phyloP scores from a whole-genome alignment of 1,139 yeast genomes.

The Zygosaccharomyces pseudobailii region DNA sequence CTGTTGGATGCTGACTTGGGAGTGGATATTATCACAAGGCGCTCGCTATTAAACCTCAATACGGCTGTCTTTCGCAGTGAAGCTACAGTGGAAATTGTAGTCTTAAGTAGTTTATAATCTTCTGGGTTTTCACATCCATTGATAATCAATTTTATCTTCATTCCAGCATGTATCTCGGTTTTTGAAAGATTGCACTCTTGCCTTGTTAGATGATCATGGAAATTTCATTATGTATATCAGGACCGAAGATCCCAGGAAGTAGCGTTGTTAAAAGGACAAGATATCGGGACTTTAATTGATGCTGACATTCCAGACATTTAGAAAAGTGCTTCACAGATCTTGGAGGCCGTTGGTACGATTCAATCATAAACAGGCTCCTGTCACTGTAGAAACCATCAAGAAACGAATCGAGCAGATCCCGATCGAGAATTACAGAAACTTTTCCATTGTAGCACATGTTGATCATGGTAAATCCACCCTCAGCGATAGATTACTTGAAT shows the following conservation, averaged over 20 bases:
- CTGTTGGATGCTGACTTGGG: slow-evolving; percentile 20
- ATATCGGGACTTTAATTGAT: neutral
- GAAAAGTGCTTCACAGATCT: slow-evolving; percentile 7
- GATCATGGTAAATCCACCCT: slow-evolving; percentile 96
- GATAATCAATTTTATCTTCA: slow-evolving; percentile 31
- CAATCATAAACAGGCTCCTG: slow-evolving; percentile 13
- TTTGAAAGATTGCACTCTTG: no score
- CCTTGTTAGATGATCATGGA: neutral
- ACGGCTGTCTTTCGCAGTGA: slow-evolving; percentile 32
- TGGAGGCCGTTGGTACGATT: slow-evolving; percentile 14
- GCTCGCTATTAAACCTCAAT: slow-evolving; percentile 29
- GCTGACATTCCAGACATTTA: slow-evolving; percentile 3
- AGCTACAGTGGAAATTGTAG: slow-evolving; percentile 31
- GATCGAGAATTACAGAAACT: slow-evolving; percentile 75
- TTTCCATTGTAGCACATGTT: slow-evolving; percentile 94
- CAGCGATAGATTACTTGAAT: slow-evolving; percentile 78
- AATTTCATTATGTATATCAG: neutral
- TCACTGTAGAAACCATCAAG: slow-evolving; percentile 22
- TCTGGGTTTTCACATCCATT: slow-evolving; percentile 30
- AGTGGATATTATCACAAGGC: slow-evolving; percentile 30
- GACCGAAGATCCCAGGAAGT: neutral
- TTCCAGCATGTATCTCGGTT: slow-evolving; percentile 5
- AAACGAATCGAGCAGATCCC: slow-evolving; percentile 72
- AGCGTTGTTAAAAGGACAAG: neutral
- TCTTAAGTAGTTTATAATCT: slow-evolving; percentile 30